These are phyloP conservation scores for Pelargonium myrrhifolium DNA, from an alignment of 441 rosid species.

Conservation along the genomic window DNA sequence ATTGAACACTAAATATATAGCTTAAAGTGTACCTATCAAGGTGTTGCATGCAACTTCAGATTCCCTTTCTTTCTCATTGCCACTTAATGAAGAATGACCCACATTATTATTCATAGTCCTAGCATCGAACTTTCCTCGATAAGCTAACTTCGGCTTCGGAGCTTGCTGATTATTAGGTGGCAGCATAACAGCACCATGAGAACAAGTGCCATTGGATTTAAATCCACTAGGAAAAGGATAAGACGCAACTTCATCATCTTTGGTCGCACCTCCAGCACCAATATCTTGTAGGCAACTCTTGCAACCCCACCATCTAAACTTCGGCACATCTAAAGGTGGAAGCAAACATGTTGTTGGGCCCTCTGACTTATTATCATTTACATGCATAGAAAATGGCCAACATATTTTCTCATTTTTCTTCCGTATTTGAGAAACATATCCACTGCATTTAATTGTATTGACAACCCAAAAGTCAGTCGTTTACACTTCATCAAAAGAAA, in stretches of 20 bases:
- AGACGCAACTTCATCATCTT: slow-evolving; percentile 23
- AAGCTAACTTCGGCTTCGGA: slow-evolving; percentile 23
- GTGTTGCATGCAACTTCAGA: slow-evolving; percentile 19
- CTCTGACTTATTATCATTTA: slow-evolving; percentile 23
- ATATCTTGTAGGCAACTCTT: slow-evolving; percentile 40
- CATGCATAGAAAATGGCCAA: slow-evolving; percentile 68
- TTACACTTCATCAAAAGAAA: neutral
- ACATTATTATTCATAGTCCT: slow-evolving; percentile 20
- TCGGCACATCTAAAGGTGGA: slow-evolving; percentile 59
- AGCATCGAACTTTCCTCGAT: slow-evolving; percentile 28
- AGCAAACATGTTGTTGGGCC: slow-evolving; percentile 31
- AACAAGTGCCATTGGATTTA: slow-evolving; percentile 29
- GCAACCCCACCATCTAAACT: slow-evolving; percentile 69
- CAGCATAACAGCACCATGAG: slow-evolving; percentile 26
- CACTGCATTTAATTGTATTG: slow-evolving; percentile 39
- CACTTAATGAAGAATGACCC: slow-evolving; percentile 19
- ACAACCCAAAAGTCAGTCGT: slow-evolving; percentile 4
- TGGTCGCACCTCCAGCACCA: slow-evolving; percentile 23
- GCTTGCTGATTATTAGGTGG: slow-evolving; percentile 28
- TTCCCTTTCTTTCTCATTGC: slow-evolving; percentile 28
- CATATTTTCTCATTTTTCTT: slow-evolving; percentile 45
- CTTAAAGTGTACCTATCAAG: slow-evolving; percentile 34
- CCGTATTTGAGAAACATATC: slow-evolving; percentile 69
- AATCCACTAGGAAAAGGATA: slow-evolving; percentile 18
- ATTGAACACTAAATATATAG: slow-evolving; percentile 14